Evolutionary conservation across 1,284 basidiomycete species (phyloP).

Genomic region (Trametes sp.): DNA sequence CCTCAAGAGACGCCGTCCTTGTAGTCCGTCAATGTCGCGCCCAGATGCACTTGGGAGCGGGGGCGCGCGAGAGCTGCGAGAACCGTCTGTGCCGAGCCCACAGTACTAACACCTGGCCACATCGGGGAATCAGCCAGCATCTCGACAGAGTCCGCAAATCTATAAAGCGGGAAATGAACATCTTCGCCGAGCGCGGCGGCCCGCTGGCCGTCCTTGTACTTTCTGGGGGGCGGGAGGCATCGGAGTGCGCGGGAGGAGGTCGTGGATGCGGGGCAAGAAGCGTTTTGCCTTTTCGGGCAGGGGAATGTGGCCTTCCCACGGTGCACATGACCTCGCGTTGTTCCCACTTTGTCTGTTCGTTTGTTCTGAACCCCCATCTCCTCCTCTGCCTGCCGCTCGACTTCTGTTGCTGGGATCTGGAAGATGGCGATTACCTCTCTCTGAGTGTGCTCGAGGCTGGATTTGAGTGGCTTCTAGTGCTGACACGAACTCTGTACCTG

Average conservation of each 20-base stretch:
- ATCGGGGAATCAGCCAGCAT: constrained; percentile 15
- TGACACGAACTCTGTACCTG: neutral
- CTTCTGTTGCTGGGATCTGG: constrained; percentile 9
- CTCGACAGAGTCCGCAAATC: constrained; percentile 8
- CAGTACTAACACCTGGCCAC: constrained; percentile 23
- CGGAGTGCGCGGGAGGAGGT: neutral
- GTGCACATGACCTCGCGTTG: constrained; percentile 8
- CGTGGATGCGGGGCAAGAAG: constrained; percentile 11
- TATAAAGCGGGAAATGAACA: constrained; percentile 1
- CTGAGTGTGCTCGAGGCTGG: constrained; percentile 10
- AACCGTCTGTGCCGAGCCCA: neutral
- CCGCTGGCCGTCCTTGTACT: constrained; percentile 20
- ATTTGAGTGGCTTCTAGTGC: neutral
- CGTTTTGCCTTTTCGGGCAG: constrained; percentile 17
- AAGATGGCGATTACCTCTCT: constrained; percentile 14
- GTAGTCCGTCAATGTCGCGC: constrained; percentile 22
- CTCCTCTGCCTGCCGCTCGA: too few relatives aligned
- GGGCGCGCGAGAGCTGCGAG: constrained; percentile 3
- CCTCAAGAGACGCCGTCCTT: constrained; percentile 13
- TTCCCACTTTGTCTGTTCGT: constrained; percentile 19
- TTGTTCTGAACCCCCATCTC: constrained; percentile 7
- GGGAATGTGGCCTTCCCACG: constrained; percentile 17
- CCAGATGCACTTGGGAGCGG: constrained; percentile 2
- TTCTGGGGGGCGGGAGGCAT: neutral
- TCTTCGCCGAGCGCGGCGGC: neutral